These are phyloP conservation scores for Casaregolazyma suthepensis DNA, from an alignment of 1,139 yeast species.

Conservation along the genomic window DNA sequence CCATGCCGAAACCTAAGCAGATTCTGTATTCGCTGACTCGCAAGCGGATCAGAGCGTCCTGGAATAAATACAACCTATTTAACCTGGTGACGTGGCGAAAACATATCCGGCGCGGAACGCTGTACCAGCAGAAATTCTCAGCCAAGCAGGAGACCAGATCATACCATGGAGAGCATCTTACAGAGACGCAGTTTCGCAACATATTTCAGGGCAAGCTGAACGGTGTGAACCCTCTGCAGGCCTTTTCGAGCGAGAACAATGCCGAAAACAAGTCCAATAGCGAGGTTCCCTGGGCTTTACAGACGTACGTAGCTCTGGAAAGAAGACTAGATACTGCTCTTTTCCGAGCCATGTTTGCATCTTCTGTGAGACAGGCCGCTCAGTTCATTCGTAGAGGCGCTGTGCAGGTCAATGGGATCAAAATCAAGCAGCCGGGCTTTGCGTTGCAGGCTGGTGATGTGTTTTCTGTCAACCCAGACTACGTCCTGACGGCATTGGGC, in stretches of 20 bases:
- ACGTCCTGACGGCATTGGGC: conserved; percentile 82
- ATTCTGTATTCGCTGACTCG: conserved; percentile 24
- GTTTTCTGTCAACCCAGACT: conserved; percentile 78
- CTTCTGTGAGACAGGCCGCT: conserved; percentile 90
- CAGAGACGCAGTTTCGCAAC: conserved; percentile 75
- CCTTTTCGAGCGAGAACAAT: conserved; percentile 29
- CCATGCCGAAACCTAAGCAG: conserved; percentile 23
- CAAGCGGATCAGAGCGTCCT: conserved; percentile 73
- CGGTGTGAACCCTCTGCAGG: conserved; percentile 64
- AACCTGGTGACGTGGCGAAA: conserved; percentile 49
- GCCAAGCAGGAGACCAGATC: conserved; percentile 91
- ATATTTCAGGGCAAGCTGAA: conserved; percentile 67
- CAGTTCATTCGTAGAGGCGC: conserved; percentile 77
- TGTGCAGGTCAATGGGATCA: conserved; percentile 78
- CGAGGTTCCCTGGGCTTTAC: conserved; percentile 67
- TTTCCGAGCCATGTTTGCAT: conserved; percentile 88
- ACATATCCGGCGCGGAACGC: conserved; percentile 54
- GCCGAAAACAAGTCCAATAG: conserved; percentile 10
- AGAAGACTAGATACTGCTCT: conserved; percentile 84
- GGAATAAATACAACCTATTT: conserved; percentile 88
- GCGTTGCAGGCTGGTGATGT: conserved; percentile 79
- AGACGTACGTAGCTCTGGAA: conserved; percentile 83
- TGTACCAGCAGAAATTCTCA: conserved; percentile 87
- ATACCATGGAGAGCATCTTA: conserved; percentile 90
- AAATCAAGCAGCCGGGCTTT: conserved; percentile 73